Evolutionary conservation across 441 rosid species (phyloP), one percentile per base, ranked within the genome.

Genomic region (Raphanus hybrid): DNA sequence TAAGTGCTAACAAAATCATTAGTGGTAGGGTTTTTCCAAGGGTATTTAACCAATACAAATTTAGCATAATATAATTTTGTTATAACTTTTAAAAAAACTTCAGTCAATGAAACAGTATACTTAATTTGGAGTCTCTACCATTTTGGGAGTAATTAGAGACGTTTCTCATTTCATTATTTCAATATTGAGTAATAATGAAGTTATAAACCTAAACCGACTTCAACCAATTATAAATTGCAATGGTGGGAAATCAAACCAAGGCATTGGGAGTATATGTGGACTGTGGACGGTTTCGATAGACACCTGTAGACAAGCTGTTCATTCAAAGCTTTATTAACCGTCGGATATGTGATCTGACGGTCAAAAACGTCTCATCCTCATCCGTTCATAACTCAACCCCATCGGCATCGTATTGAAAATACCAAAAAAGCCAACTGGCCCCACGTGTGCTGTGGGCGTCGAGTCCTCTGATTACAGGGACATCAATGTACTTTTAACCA

Each of bases 341-440:
- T 74, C 23, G 39, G 82, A 79, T 79, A 37, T 41, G 26, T 5
- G 16, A 74, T 79, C 78, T 1, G 48, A 79, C 82, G 82, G 75
- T 69, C 14, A 3, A 0, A 73, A 54, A 68, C 54, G 11, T 16
- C 70, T 61, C 6, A 54, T 39, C 41, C 60, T 62, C 14, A 67
- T 55, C 73, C 73, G 45, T 45, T 78, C 73, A 71, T 57, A 57
- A 29, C 48, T 39, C 32, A 52, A 52, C 58, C 69, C 23, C 34
- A 59, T 78, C 64, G 50, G 58, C 67, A 63, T 57, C 29, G 52
- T 64, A 71, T 65, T 11, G 50, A 11, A 73, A 67, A 67, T 78
- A 67, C 78, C 70, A 27, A 73, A 78, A 67, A 73, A 68, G 60
- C 81, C 70, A 78, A 52, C 66, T 73, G 7, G 45, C 27, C 81